A percentile compares a stretch with the other conserved stretches of the same genome.
Conservation (phyloP, 2,329 filamentous ascomycete species). For the Aspergillus amoenus region DNA sequence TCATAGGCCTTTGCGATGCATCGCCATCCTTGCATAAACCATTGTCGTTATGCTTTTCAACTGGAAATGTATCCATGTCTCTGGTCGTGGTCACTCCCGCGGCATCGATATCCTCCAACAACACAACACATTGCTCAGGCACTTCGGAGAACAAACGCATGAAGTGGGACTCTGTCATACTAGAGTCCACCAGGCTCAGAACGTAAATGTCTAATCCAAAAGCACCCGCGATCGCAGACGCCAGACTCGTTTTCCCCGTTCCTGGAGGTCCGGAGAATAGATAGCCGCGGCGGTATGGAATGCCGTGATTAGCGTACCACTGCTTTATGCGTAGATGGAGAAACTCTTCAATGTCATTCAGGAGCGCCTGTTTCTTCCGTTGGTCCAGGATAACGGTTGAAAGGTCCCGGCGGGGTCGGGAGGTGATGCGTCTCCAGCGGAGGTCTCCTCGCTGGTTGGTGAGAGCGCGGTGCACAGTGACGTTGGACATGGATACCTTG, state of each 20-base stretch:
- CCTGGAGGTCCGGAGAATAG: slow-evolving; percentile 75
- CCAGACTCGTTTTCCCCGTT: slow-evolving; percentile 71
- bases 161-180: slow-evolving; percentile 63
- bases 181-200: slow-evolving; percentile 60
- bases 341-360: slow-evolving; percentile 76
- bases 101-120: slow-evolving; percentile 69
- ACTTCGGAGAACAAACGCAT: slow-evolving; percentile 59
- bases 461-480: slow-evolving; percentile 38
- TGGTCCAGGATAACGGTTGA: slow-evolving; percentile 72
- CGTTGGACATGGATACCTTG: too few relatives aligned
- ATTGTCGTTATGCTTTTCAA: too few relatives aligned
- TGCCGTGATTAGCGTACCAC: slow-evolving; percentile 75
- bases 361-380: slow-evolving; percentile 63
- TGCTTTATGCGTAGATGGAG: slow-evolving; percentile 63
- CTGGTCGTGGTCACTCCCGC: slow-evolving; percentile 50
- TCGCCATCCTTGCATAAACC: too few relatives aligned
- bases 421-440: slow-evolving; percentile 58
- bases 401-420: slow-evolving; percentile 70
- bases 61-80: too few relatives aligned
- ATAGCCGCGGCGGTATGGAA: slow-evolving; percentile 74
- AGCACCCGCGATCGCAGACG: slow-evolving; percentile 64
- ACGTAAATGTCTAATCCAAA: slow-evolving; percentile 68
- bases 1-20: too few relatives aligned
- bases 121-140: slow-evolving; percentile 63
- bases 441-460: slow-evolving; percentile 36